A percentile compares a stretch with the other conserved stretches of the same genome.
Conservation (phyloP, 331 rosid genomes). For the Saraca asoca region DNA sequence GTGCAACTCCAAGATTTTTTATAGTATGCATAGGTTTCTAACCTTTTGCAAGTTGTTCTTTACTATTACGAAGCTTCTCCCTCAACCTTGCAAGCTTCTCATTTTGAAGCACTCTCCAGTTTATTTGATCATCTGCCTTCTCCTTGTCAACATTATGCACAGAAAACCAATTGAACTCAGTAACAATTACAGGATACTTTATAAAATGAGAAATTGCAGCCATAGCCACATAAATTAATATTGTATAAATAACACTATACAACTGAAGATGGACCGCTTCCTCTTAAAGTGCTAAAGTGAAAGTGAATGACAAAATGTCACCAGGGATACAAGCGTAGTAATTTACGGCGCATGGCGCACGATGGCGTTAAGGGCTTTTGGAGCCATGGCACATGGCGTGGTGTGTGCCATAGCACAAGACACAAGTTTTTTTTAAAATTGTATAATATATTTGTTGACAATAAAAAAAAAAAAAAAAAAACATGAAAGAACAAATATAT, state of each 20-base stretch:
- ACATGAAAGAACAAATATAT: too few relatives aligned
- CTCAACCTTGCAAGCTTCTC: slow-evolving; percentile 75
- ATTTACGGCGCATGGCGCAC: too few relatives aligned
- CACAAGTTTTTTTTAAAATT: too few relatives aligned
- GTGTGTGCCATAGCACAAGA: too few relatives aligned
- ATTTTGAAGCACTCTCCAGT: slow-evolving; percentile 80
- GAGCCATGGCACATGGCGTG: too few relatives aligned
- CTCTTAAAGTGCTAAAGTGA: slow-evolving; percentile 6
- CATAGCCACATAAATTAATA: background rate
- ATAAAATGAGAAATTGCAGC: slow-evolving; percentile 1
- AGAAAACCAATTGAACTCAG: slow-evolving; percentile 36
- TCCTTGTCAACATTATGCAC: slow-evolving; percentile 52
- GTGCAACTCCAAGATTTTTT: slow-evolving; percentile 21
- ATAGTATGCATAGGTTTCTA: slow-evolving; percentile 16
- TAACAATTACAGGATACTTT: slow-evolving; percentile 11
- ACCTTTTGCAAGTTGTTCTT: slow-evolving; percentile 75
- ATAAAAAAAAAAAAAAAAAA: too few relatives aligned
- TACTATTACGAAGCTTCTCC: slow-evolving; percentile 66
- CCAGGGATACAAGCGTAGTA: slow-evolving; percentile 4
- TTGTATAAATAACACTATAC: too few relatives aligned
- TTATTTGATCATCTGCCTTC: slow-evolving; percentile 80
- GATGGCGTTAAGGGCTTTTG: too few relatives aligned
- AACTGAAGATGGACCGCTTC: too few relatives aligned
- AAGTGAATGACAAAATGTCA: background rate
- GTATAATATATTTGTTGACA: too few relatives aligned